Evolutionary conservation across 805 yeast genomes (phyloP), one percentile per base, ranked within the genome.

Genomic region (Candida piceae): DNA sequence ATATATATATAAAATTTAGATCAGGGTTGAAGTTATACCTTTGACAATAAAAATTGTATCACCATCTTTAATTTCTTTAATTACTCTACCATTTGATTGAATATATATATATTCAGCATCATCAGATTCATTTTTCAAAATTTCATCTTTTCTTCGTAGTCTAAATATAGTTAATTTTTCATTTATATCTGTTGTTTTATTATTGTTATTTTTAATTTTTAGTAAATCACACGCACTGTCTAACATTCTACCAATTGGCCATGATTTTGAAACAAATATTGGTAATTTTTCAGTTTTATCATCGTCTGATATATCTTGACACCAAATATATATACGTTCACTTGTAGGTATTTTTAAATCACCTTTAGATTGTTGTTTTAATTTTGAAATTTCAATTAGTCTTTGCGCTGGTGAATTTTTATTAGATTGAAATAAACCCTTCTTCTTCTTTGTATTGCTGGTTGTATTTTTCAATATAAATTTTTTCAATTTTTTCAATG

Each of bases 221-320:
- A 76, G 53, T 26, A 60, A 49, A 20, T 67, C 70, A 7, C 81
- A 70, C 6, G 72, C 64, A 17, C 67, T 64, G 52, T 78, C 85
- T 23, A 79, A 52, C 13, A 76, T 69, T 37, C 77, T 57, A 1
- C 85, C 85, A 22, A 76, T 69, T 0, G 78, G 74, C 82, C 83
- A 78, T 20, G 66, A 58, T 39, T 67, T 72, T 13, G 75, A 74
- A 11, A 77, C 68, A 52, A 51, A 79, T 15, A 76, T 49, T 1
- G 70, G 25, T 13, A 4, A 4, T 15, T 21, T 36, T 13, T 18
- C 24, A 12, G 35, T 29, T 16, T 29, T 31, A 33, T 39, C 62
- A 35, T 57, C 58, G 22, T 9, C 9, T 20, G 67, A 57, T 15
- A 74, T 55, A 40, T 66, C 68, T 23, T 66, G 53, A 17, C 69